phyloP scores from a whole-genome alignment of 805 yeast species.

The Spathaspora boniae region DNA sequence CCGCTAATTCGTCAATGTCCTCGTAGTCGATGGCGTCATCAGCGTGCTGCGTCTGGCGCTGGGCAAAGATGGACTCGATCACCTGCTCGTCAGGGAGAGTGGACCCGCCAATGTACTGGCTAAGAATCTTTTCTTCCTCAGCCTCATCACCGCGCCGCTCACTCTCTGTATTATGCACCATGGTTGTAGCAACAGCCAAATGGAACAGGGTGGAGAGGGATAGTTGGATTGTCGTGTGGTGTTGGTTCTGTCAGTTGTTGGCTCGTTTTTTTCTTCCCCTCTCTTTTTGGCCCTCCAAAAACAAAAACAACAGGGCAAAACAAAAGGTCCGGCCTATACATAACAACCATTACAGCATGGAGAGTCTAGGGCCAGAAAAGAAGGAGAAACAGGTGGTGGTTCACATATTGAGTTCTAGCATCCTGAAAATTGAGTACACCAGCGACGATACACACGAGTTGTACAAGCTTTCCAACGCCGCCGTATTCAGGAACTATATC shows the following conservation, averaged over 20 bases:
- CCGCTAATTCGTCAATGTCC: slow-evolving; percentile 92
- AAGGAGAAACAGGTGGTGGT: slow-evolving; percentile 1
- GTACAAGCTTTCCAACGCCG: slow-evolving; percentile 1
- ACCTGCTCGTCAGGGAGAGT: slow-evolving; percentile 36
- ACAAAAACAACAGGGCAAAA: background rate
- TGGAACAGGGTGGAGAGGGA: background rate
- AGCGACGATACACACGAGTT: background rate
- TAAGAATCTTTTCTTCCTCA: slow-evolving; percentile 13
- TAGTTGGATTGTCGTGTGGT: background rate
- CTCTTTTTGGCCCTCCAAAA: slow-evolving; percentile 1
- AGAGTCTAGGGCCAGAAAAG: background rate
- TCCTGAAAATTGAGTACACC: slow-evolving; percentile 3
- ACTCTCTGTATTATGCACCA: slow-evolving; percentile 6
- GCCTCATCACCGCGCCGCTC: slow-evolving; percentile 4
- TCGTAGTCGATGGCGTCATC: slow-evolving; percentile 93
- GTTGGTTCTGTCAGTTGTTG: slow-evolving; percentile 1
- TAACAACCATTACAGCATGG: slow-evolving; percentile 1
- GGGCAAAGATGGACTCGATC: slow-evolving; percentile 36
- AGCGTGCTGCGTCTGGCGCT: slow-evolving; percentile 59
- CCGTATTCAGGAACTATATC: background rate
- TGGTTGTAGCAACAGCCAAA: too few relatives aligned
- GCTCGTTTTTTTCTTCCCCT: slow-evolving; percentile 1
- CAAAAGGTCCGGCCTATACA: background rate
- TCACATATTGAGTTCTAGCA: slow-evolving; percentile 3
- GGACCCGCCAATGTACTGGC: slow-evolving; percentile 15